Evolutionary conservation across 2,329 filamentous ascomycete genomes (phyloP).

Genomic region (Paecilomyces dactylethromorphus): DNA sequence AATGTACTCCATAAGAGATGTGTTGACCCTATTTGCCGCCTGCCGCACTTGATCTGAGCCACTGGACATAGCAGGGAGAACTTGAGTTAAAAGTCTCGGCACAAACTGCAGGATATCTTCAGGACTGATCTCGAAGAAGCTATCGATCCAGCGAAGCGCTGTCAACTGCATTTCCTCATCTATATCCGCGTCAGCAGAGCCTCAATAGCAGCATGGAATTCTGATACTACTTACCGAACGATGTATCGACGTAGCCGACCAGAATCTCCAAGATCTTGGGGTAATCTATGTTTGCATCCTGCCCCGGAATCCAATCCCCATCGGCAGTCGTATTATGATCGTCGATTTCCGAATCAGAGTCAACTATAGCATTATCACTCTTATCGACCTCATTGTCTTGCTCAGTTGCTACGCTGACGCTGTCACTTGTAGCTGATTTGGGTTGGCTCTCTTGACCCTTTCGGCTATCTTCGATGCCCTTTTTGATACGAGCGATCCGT

Average conservation of each 20-base stretch:
- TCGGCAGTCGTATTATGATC: constrained; percentile 59
- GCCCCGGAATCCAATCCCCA: constrained; percentile 94
- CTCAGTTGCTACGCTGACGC: constrained; percentile 52
- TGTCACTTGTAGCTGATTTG: constrained; percentile 66
- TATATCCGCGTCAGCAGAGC: constrained; percentile 25
- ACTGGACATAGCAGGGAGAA: constrained; percentile 90
- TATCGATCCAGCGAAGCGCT: constrained; percentile 88
- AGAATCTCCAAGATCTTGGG: constrained; percentile 86
- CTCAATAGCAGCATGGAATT: constrained; percentile 17
- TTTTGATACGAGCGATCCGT: constrained; percentile 86
- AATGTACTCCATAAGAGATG: constrained; percentile 87
- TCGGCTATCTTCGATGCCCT: constrained; percentile 80
- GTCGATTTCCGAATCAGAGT: constrained; percentile 41
- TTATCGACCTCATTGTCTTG: constrained; percentile 31
- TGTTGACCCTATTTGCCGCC: constrained; percentile 83
- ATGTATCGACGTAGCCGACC: constrained; percentile 79
- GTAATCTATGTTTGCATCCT: constrained; percentile 93
- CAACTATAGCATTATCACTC: constrained; percentile 51
- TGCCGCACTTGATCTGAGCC: constrained; percentile 82
- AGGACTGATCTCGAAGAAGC: constrained; percentile 93
- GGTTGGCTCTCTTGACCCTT: constrained; percentile 61
- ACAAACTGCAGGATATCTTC: constrained; percentile 95
- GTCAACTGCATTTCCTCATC: constrained; percentile 91
- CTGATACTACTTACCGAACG: constrained; percentile 50
- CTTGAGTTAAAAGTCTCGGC: constrained; percentile 81